Conservation (phyloP, 78 protist species). For the Dictyostelium firmibasis region DNA sequence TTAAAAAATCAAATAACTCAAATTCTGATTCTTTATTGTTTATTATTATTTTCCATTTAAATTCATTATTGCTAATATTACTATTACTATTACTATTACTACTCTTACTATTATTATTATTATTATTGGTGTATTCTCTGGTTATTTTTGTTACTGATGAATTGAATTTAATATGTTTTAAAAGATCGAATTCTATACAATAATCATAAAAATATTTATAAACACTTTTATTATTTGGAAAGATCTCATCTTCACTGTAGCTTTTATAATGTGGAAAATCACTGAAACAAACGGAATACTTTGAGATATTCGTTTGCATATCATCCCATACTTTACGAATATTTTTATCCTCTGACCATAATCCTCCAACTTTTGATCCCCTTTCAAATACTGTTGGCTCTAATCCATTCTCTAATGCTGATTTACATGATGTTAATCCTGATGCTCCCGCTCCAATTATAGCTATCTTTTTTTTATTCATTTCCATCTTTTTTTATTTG, state of each 20-base stretch:
- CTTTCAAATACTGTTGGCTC: slow-evolving; percentile 4
- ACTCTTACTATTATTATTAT: neutral
- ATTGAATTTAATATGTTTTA: neutral
- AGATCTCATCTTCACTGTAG: neutral
- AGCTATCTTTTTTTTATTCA: neutral
- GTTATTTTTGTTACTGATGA: neutral
- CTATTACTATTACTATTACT: neutral
- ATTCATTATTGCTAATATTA: neutral
- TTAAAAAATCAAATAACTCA: neutral
- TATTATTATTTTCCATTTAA: neutral
- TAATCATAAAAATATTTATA: neutral
- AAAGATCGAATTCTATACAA: neutral
- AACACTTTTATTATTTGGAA: neutral
- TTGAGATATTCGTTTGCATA: neutral
- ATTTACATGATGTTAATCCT: neutral
- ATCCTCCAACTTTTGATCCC: neutral
- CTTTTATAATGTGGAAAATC: neutral
- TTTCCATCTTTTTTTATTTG: no score
- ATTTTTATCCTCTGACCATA: neutral
- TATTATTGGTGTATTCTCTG: neutral
- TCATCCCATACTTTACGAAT: neutral
- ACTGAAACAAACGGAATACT: neutral
- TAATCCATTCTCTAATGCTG: slow-evolving; percentile 1
- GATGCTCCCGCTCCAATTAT: neutral
- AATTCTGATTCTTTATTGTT: neutral